Evolutionary conservation across 2,329 filamentous ascomycete species (phyloP), one percentile per base, ranked within the genome.

Genomic region (Colletotrichum neosansevieriae): DNA sequence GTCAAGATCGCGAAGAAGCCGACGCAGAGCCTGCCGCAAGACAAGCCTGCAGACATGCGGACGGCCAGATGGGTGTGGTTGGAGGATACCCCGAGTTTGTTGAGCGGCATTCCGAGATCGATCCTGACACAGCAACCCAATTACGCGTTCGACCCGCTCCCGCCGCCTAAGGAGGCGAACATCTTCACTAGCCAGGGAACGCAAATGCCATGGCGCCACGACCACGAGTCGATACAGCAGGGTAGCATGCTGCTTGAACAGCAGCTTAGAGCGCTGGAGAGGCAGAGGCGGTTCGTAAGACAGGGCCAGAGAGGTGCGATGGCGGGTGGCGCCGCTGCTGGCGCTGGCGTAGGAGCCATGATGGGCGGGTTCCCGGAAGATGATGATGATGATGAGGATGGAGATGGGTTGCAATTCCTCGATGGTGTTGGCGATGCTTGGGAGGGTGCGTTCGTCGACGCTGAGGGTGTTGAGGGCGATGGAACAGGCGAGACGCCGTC

Each of bases 141-240:
- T 73, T 89, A 92, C 70, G 88, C 93, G 17, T 96, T 93, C 21
- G 94, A 97, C 75, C 94, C 94, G 1, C 81, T 97, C 13, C 93
- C 94, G 19, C 94, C 94, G 2, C 78, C 85, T 0, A 80, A 87
- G 42, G 79, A 80, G 15, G 79, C 85, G 9, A 89, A 89, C 70
- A 76, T 85, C 10, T 87, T 88, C 70, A 83, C 82, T 0, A 76
- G 80, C 67, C 73, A 79, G 10, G 78, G 77, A 32, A 82, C 84
- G 66, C 74, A 73, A 59, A 73, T 81, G 44, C 84, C 84, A 0
- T 87, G 84, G 84, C 62, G 54, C 47, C 73, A 6, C 71, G 75
- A 11, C 67, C 74, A n/a, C 66, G 70, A 56, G 24, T 57, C 40
- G 5, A 29, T 40, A 3, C 38, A 47, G 42, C 15, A 58, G 10